Percentiles rank a stretch among this genome's conserved stretches.
Evolutionary conservation across 441 rosid species (phyloP).

Genomic region (Erodium trifolium): DNA sequence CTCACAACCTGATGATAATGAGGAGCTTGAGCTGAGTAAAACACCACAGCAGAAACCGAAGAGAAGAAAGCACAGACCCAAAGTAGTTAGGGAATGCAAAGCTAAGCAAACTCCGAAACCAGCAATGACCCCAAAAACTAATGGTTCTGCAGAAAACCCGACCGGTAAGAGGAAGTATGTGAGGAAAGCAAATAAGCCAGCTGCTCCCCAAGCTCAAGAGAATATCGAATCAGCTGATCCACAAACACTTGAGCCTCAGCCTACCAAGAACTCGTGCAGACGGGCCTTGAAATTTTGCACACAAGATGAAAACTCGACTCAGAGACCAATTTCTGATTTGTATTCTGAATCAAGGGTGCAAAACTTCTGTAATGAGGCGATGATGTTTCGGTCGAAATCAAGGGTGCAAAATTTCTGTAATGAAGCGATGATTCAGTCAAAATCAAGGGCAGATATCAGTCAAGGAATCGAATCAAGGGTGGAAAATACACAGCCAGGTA

Average conservation of each 20-base stretch:
- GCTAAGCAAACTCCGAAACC: conserved; percentile 13
- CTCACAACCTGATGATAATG: conserved; percentile 9
- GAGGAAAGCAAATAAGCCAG: conserved; percentile 29
- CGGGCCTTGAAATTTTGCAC: conserved; percentile 40
- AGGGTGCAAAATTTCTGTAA: conserved; percentile 19
- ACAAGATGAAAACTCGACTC: conserved; percentile 19
- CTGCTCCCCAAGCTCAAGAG: conserved; percentile 25
- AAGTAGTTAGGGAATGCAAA: conserved; percentile 24
- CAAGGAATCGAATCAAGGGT: conserved; percentile 32
- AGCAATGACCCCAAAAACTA: conserved; percentile 10
- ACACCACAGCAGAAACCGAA: conserved; percentile 23
- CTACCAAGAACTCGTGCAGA: conserved; percentile 37
- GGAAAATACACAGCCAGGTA: conserved; percentile 26
- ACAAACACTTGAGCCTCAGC: conserved; percentile 20
- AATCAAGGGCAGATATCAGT: conserved; percentile 15
- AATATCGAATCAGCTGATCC: conserved; percentile 25
- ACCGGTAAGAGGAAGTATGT: conserved; percentile 45
- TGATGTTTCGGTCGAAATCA: neutral
- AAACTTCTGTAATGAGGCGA: conserved; percentile 13
- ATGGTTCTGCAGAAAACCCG: conserved; percentile 25
- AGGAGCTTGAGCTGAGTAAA: conserved; percentile 17
- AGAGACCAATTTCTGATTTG: conserved; percentile 15
- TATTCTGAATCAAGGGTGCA: conserved; percentile 25
- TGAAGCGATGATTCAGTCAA: neutral
- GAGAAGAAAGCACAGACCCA: conserved; percentile 26